Evolutionary conservation across 139 green algal genomes (phyloP).

Genomic region (Prasinococcaceae sp.): DNA sequence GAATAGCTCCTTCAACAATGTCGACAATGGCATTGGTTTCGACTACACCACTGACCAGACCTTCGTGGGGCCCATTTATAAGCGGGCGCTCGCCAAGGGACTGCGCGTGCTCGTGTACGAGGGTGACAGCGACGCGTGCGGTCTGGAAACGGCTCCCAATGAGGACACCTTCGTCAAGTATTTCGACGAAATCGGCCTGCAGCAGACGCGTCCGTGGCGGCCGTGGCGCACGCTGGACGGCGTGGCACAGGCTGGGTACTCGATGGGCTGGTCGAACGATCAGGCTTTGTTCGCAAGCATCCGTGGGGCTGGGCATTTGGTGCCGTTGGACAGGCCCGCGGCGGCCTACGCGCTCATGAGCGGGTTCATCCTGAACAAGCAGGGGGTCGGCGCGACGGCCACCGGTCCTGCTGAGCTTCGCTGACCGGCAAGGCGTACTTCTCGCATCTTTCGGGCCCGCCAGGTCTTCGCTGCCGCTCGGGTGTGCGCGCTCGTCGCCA

Average conservation of each 20-base stretch:
- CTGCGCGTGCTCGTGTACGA: constrained; percentile 7
- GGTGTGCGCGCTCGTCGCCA: no score
- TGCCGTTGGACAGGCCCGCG: background rate
- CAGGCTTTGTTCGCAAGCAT: background rate
- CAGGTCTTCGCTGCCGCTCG: no score
- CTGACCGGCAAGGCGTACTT: no score
- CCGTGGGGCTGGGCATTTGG: background rate
- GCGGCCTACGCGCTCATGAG: background rate
- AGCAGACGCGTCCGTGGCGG: background rate
- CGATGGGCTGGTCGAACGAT: background rate
- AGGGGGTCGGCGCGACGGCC: no score
- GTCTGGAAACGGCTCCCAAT: constrained; percentile 1
- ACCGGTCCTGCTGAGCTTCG: no score
- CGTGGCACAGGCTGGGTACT: background rate
- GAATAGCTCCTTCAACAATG: background rate
- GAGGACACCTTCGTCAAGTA: constrained; percentile 1
- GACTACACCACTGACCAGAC: constrained; percentile 3
- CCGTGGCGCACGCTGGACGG: constrained; percentile 1
- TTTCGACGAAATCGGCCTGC: background rate
- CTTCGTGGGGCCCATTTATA: constrained; percentile 2
- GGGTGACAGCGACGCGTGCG: constrained; percentile 6
- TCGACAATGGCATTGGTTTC: constrained; percentile 8
- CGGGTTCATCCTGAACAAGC: background rate
- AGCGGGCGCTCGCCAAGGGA: background rate
- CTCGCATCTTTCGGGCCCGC: no score